Evolutionary conservation across 441 rosid species (phyloP).

Genomic region (Erodium chrysanthum): DNA sequence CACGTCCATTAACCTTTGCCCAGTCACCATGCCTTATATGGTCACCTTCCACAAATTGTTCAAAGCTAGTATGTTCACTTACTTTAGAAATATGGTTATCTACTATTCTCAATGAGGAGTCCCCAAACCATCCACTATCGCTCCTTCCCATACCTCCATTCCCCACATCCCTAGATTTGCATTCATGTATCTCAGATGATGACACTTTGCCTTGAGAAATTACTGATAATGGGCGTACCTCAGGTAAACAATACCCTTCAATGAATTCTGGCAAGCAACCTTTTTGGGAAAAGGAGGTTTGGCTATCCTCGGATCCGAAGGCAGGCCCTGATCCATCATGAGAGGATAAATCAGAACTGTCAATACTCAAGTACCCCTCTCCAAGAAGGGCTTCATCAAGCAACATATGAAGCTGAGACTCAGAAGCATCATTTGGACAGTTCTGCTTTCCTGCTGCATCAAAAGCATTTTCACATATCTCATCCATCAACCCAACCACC

Average conservation of each 20-base stretch:
- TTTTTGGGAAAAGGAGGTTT: too few relatives aligned
- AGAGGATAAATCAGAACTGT: conserved; percentile 30
- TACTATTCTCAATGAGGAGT: conserved; percentile 41
- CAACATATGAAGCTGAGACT: conserved; percentile 28
- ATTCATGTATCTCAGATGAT: conserved; percentile 19
- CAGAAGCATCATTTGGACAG: conserved; percentile 33
- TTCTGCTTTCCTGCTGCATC: conserved; percentile 36
- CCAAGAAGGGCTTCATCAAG: conserved; percentile 36
- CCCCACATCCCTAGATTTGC: too few relatives aligned
- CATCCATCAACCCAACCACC: conserved; percentile 58
- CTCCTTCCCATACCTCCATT: conserved; percentile 31
- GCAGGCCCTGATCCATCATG: not conserved
- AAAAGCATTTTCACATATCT: conserved; percentile 77
- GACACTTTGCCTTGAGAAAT: conserved; percentile 31
- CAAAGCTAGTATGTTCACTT: conserved; percentile 34
- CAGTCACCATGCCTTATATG: conserved; percentile 30
- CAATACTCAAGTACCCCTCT: conserved; percentile 32
- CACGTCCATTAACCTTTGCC: conserved; percentile 45
- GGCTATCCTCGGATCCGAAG: too few relatives aligned
- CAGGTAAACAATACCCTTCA: conserved; percentile 72
- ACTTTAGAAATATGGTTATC: conserved; percentile 80
- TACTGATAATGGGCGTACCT: conserved; percentile 48
- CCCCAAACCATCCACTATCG: conserved; percentile 73
- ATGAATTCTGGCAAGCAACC: conserved; percentile 50
- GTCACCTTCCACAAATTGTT: not conserved